phyloP scores from a whole-genome alignment of 2,329 filamentous ascomycete species.

The Boeremia lycopersici region DNA sequence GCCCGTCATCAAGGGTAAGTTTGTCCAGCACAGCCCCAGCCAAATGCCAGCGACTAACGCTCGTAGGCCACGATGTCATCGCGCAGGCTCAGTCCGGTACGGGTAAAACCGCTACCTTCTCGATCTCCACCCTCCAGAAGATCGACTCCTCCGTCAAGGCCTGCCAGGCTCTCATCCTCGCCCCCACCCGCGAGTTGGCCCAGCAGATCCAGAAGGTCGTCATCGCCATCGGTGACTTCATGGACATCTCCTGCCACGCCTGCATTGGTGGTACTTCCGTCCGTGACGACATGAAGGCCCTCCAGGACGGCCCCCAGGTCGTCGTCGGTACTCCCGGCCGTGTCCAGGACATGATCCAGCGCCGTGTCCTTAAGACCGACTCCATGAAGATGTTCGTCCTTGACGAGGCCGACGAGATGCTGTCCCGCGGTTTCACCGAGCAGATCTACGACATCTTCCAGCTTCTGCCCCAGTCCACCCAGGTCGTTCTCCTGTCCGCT shows the following conservation, averaged over 20 bases:
- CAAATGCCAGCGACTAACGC: slow-evolving; percentile 28
- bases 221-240: slow-evolving; percentile 98
- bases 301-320: slow-evolving; percentile 94
- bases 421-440: slow-evolving; percentile 99
- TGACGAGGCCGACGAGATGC: slow-evolving; percentile 99
- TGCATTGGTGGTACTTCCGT: slow-evolving; percentile 99
- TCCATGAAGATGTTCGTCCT: slow-evolving; percentile 99
- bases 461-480: slow-evolving; percentile 94
- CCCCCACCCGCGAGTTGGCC: slow-evolving; percentile 96
- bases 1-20: slow-evolving; percentile 98
- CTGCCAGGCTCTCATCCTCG: slow-evolving; percentile 97
- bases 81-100: slow-evolving; percentile 99
- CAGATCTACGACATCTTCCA: slow-evolving; percentile 99
- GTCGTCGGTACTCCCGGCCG: slow-evolving; percentile 97
- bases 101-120: slow-evolving; percentile 99
- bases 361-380: slow-evolving; percentile 94
- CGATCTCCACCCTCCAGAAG: slow-evolving; percentile 98
- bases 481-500: slow-evolving; percentile 96
- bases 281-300: slow-evolving; percentile 97
- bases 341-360: slow-evolving; percentile 99
- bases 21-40: slow-evolving; percentile 12
- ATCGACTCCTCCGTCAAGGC: slow-evolving; percentile 93
- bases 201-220: slow-evolving; percentile 99
- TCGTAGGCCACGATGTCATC: slow-evolving; percentile 89
- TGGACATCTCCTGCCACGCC: slow-evolving; percentile 98